Evolutionary conservation across 228 moss, liverwort and hornwort genomes (phyloP), one percentile per base, ranked within the genome.

Genomic region (Sphagnum fallax): DNA sequence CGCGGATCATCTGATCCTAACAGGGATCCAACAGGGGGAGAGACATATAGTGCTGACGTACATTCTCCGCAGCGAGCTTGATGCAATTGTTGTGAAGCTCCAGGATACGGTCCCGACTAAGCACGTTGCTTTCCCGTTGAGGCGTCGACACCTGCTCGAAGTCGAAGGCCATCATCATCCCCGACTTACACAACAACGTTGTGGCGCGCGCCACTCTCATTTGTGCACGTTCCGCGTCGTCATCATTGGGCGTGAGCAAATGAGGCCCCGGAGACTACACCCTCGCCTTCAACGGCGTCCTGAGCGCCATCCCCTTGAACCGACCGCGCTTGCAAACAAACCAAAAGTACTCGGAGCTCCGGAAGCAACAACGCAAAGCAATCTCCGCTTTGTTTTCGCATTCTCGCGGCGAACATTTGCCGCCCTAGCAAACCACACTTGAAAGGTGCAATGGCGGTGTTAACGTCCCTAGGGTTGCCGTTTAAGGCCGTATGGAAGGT

Each of bases 61-160:
- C 98, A 78, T 98, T 98, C 65, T 91, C 98, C 50, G 92, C 90
- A 52, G 98, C 87, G 69, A 98, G 90, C 81, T 98, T 98, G 72
- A 98, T 84, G 69, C 98, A 98, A 49, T 88, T 93, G 48, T 88
- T 83, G 61, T 90, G 90, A 65, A 98, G 75, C 60, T 82, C 81
- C 68, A 80, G 78, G 77, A 98, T 79, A 53, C 83, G 74, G 62
- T 98, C 90, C 16, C 79, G 76, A 68, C 87, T 84, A 8, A 98
- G 87, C 65, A 98, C 87, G 69, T 82, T 78, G 48, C 67, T 59
- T 4, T 85, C 87, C 65, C 85, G 87, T 67, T 64, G 48, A 47
- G 82, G 62, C 65, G 60, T 53, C 6, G 68, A 53, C 2, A 32
- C 32, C 32, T 32, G 32, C 32, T 32, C 32, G 6, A 63, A 47